A percentile compares a stretch with the other conserved stretches of the same genome.
Conservation (phyloP, 2,329 filamentous ascomycete genomes). For the Drechslerella dactyloides region DNA sequence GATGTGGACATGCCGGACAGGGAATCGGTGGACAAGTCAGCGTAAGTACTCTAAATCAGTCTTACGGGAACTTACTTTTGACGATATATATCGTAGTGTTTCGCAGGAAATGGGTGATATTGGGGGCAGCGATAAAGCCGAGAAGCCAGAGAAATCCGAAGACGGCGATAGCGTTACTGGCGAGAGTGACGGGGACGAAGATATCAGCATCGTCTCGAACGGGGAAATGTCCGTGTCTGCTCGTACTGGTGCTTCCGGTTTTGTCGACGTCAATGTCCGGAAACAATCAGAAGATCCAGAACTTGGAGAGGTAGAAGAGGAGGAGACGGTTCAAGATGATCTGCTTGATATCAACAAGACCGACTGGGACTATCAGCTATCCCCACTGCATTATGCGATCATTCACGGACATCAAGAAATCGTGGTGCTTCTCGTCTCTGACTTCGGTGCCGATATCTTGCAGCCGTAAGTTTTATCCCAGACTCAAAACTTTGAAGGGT, state of each 20-base stretch:
- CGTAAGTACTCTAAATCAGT: neutral
- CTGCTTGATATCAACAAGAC: conserved; percentile 76
- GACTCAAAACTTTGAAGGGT: conserved; percentile 14
- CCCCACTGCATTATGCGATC: conserved; percentile 78
- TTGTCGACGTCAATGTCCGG: conserved; percentile 54
- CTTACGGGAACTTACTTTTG: neutral
- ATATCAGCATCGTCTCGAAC: conserved; percentile 60
- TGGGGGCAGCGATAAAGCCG: conserved; percentile 55
- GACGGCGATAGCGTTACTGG: too few species aligned
- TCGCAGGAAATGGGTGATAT: conserved; percentile 48
- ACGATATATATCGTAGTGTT: conserved; percentile 58
- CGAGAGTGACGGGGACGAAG: conserved; percentile 58
- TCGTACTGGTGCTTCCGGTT: conserved; percentile 17
- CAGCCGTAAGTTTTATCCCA: conserved; percentile 70
- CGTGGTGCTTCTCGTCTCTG: conserved; percentile 68
- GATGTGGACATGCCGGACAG: too few species aligned
- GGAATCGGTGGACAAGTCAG: conserved; percentile 17
- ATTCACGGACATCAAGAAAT: conserved; percentile 72
- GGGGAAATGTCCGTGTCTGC: conserved; percentile 56
- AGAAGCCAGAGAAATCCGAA: conserved; percentile 61
- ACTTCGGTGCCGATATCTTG: conserved; percentile 78
- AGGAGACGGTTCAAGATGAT: conserved; percentile 55
- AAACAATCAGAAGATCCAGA: conserved; percentile 60
- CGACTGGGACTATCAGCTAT: conserved; percentile 70
- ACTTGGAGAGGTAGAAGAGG: conserved; percentile 39